phyloP scores from a whole-genome alignment of 768 basidiomycete genomes.

The Chalciporus pseudorubinellus region DNA sequence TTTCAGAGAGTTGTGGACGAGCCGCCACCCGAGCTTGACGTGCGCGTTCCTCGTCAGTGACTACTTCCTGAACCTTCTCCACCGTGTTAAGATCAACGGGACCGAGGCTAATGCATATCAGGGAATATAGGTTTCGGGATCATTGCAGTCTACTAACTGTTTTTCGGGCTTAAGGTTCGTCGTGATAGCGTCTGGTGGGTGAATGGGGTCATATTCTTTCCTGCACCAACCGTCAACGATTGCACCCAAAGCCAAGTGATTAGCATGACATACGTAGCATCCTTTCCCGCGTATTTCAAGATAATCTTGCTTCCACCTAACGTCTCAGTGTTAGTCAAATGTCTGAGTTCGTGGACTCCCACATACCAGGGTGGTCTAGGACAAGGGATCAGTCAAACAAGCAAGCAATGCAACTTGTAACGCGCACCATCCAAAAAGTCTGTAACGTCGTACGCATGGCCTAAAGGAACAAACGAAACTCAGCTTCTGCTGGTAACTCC shows the following conservation, averaged over 20 bases:
- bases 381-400: background rate
- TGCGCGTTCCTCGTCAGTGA: constrained; percentile 70
- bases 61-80: constrained; percentile 55
- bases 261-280: constrained; percentile 66
- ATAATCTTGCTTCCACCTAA: constrained; percentile 81
- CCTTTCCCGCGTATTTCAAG: constrained; percentile 85
- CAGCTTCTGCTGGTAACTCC: background rate
- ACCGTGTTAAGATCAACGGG: constrained; percentile 68
- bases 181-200: constrained; percentile 79
- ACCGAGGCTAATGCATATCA: constrained; percentile 53
- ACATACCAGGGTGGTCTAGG: constrained; percentile 62
- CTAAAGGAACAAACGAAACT: constrained; percentile 32
- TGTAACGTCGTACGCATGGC: constrained; percentile 76
- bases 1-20: constrained; percentile 71
- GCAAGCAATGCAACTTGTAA: background rate
- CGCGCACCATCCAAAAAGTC: constrained; percentile 68
- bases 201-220: constrained; percentile 84
- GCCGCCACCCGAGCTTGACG: constrained; percentile 59
- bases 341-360: background rate
- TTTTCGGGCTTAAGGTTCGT: constrained; percentile 81
- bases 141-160: constrained; percentile 47
- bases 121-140: background rate
- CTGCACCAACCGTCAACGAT: constrained; percentile 32
- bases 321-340: constrained; percentile 1
- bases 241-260: background rate